Evolutionary conservation across 2,329 filamentous ascomycete species (phyloP).

Genomic region (Pseudofabraea citricarpa): DNA sequence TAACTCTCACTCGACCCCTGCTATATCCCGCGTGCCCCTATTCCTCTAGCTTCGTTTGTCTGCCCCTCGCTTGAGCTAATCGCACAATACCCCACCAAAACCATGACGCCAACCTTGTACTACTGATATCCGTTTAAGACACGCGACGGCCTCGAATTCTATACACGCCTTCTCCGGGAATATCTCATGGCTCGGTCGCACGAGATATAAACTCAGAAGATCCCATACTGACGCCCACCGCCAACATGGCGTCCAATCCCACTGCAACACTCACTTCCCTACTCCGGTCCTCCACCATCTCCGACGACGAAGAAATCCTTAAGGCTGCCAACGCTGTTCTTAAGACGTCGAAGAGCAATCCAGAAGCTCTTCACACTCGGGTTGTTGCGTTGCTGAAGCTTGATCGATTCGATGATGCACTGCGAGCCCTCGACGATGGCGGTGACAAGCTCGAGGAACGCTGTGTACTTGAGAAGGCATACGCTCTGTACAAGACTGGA

Average conservation of each 20-base stretch:
- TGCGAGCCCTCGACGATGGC: conserved; percentile 61
- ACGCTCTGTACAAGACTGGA: conserved; percentile 79
- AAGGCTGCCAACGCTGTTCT: conserved; percentile 56
- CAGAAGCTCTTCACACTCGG: conserved; percentile 62
- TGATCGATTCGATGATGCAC: conserved; percentile 75
- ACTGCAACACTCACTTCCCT: conserved; percentile 26
- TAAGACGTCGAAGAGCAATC: conserved; percentile 52
- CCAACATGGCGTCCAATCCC: conserved; percentile 25
- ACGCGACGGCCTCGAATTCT: no score
- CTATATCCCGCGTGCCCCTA: no score
- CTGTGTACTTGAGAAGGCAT: conserved; percentile 67
- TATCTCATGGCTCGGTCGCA: no score
- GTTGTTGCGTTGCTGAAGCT: conserved; percentile 74
- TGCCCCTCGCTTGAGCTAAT: no score
- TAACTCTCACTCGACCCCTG: no score
- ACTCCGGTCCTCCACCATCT: conserved; percentile 49
- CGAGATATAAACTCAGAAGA: no score
- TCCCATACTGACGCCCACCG: no score
- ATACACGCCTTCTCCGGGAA: no score
- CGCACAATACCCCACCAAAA: no score
- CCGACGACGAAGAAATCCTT: conserved; percentile 72
- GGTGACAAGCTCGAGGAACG: conserved; percentile 54
- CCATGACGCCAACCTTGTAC: no score
- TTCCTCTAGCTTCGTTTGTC: no score
- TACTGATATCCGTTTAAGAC: no score